Conservation (phyloP, 1,139 yeast genomes). For the Kurtzmaniella quercitrusa region DNA sequence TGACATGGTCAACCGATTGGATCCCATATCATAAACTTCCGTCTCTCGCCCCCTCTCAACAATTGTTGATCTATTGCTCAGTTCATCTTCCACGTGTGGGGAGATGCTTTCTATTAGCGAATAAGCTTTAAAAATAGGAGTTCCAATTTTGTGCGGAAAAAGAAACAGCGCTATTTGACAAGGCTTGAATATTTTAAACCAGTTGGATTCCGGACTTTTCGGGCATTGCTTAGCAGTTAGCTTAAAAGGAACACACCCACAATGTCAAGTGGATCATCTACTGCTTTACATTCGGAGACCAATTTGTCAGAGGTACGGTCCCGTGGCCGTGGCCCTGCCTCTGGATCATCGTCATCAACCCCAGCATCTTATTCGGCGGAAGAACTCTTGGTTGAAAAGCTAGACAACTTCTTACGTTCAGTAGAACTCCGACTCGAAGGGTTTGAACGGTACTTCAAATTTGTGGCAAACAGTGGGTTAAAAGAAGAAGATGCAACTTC, state of each 20-base stretch:
- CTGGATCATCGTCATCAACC: background rate
- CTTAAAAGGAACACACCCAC: no score
- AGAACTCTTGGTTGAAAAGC: constrained; percentile 44
- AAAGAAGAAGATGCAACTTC: constrained; percentile 12
- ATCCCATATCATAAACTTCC: no score
- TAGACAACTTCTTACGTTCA: constrained; percentile 50
- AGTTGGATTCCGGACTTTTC: no score
- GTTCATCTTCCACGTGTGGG: no score
- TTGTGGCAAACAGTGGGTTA: constrained; percentile 17
- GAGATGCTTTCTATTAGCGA: no score
- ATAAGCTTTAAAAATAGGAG: background rate
- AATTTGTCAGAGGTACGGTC: background rate
- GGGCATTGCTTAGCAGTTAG: no score
- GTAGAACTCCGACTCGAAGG: constrained; percentile 49
- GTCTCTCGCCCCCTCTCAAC: no score
- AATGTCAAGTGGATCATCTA: background rate
- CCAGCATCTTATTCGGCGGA: constrained; percentile 27
- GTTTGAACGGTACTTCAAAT: constrained; percentile 48
- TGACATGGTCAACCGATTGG: no score
- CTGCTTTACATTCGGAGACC: background rate
- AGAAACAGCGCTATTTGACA: background rate
- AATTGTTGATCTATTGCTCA: no score
- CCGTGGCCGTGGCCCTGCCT: background rate
- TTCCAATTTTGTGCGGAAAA: background rate
- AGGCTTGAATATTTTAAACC: background rate